These are phyloP conservation scores for Amniculicola lignicola DNA, from an alignment of 495 filamentous ascomycete genomes.

Conservation along the genomic window DNA sequence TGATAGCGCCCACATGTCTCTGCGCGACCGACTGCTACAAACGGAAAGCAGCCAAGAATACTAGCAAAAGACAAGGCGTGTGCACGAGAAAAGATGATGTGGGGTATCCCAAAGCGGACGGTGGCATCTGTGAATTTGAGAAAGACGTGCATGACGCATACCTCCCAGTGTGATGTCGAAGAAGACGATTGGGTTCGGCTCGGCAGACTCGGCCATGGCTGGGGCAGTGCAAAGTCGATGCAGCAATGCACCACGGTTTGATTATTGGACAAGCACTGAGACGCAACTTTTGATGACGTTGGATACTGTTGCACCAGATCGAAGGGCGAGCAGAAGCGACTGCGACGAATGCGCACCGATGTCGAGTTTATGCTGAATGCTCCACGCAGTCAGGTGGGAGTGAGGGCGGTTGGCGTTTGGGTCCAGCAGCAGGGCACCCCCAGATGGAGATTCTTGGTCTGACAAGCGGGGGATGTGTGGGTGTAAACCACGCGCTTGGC, in stretches of 20 bases:
- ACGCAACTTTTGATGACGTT: slow-evolving; percentile 11
- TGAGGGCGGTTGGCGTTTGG: neutral
- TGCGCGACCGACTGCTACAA: no score
- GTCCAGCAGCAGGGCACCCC: neutral
- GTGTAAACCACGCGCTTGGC: neutral
- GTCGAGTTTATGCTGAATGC: neutral
- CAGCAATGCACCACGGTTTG: neutral
- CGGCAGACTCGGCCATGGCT: slow-evolving; percentile 25
- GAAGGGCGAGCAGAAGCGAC: neutral
- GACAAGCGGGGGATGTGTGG: no score
- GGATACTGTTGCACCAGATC: slow-evolving; percentile 5
- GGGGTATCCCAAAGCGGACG: neutral
- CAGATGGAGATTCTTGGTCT: no score
- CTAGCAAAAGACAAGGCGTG: no score
- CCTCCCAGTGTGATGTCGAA: slow-evolving; percentile 92
- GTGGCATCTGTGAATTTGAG: neutral
- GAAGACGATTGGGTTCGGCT: slow-evolving; percentile 69
- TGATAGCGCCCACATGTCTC: no score
- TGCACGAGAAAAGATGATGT: no score
- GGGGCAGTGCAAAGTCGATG: slow-evolving; percentile 28
- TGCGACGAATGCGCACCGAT: neutral
- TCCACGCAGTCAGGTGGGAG: slow-evolving; percentile 4
- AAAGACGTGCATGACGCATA: slow-evolving; percentile 46
- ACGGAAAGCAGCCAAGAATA: no score
- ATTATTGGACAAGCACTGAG: neutral